These are phyloP conservation scores for Penicillium macrosclerotiorum DNA, from an alignment of 495 filamentous ascomycete species.

Conservation along the genomic window DNA sequence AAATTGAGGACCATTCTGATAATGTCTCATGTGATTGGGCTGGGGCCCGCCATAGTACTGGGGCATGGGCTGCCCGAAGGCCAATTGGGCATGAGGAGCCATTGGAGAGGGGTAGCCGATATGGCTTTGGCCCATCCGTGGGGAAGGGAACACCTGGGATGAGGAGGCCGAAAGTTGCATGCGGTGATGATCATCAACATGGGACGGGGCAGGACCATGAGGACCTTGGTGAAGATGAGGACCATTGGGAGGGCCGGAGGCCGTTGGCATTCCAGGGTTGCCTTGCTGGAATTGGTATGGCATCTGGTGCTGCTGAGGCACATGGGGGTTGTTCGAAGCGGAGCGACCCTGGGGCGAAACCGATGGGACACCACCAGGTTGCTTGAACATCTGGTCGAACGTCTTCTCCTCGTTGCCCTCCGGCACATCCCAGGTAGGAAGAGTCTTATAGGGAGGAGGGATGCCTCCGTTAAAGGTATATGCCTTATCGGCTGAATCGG, in stretches of 20 bases:
- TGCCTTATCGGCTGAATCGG: conserved; percentile 46
- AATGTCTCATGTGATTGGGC: conserved; percentile 23
- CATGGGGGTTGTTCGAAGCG: conserved; percentile 52
- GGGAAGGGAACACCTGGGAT: conserved; percentile 75
- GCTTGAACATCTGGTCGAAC: conserved; percentile 76
- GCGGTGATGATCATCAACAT: conserved; percentile 74
- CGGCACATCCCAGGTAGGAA: conserved; percentile 71
- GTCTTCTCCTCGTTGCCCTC: conserved; percentile 64
- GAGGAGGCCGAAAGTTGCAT: conserved; percentile 82
- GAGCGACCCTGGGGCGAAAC: conserved; percentile 67
- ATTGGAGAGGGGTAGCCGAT: conserved; percentile 73
- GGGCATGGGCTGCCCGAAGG: conserved; percentile 71
- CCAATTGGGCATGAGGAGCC: conserved; percentile 63
- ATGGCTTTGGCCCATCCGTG: conserved; percentile 65
- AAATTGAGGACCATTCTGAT: conserved; percentile 64
- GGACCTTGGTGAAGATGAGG: conserved; percentile 68
- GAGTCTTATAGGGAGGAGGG: conserved; percentile 71
- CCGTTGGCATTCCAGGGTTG: conserved; percentile 34
- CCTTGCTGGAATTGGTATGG: conserved; percentile 62
- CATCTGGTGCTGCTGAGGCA: conserved; percentile 77
- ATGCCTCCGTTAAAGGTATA: conserved; percentile 69
- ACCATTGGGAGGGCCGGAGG: conserved; percentile 58
- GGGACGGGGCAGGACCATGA: conserved; percentile 59
- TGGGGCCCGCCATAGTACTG: conserved; percentile 58
- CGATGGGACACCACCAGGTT: conserved; percentile 48